These are phyloP conservation scores for Naematelia encephala DNA, from an alignment of 768 basidiomycete species.

Conservation along the genomic window DNA sequence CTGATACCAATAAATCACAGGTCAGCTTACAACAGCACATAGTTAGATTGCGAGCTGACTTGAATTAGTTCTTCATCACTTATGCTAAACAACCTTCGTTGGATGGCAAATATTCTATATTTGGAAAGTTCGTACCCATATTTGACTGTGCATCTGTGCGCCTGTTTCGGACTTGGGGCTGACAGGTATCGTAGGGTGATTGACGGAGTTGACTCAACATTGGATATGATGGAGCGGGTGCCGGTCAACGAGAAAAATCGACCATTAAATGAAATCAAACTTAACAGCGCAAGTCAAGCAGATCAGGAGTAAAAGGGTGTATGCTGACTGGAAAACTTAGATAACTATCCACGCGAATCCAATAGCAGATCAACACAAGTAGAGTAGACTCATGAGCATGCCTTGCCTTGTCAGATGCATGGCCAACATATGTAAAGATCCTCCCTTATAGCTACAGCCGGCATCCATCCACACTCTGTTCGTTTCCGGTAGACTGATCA, in stretches of 20 bases:
- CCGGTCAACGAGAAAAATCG: constrained; percentile 88
- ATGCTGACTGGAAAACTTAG: constrained; percentile 25
- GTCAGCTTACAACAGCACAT: too few relatives aligned
- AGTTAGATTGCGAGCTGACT: constrained; percentile 2
- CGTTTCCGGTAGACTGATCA: neutral
- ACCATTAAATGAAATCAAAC: constrained; percentile 77
- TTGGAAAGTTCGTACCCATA: constrained; percentile 62
- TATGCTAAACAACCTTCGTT: constrained; percentile 92
- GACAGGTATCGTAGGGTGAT: constrained; percentile 61
- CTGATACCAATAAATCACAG: constrained; percentile 68
- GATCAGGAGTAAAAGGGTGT: neutral
- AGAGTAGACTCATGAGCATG: neutral
- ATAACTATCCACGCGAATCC: constrained; percentile 87
- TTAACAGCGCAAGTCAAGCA: constrained; percentile 63
- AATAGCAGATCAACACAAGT: constrained; percentile 63
- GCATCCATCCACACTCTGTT: too few relatives aligned
- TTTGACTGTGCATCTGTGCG: neutral
- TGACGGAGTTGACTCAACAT: constrained; percentile 87
- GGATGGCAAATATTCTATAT: constrained; percentile 84
- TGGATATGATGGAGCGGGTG: constrained; percentile 89
- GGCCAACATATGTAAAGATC: too few relatives aligned
- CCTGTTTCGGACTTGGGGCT: neutral
- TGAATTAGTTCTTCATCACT: constrained; percentile 59
- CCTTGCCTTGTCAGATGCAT: neutral
- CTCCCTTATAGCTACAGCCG: too few relatives aligned